Base-by-base conservation (phyloP, 768 basidiomycete genomes). In the Fomitopsis pulvina region DNA sequence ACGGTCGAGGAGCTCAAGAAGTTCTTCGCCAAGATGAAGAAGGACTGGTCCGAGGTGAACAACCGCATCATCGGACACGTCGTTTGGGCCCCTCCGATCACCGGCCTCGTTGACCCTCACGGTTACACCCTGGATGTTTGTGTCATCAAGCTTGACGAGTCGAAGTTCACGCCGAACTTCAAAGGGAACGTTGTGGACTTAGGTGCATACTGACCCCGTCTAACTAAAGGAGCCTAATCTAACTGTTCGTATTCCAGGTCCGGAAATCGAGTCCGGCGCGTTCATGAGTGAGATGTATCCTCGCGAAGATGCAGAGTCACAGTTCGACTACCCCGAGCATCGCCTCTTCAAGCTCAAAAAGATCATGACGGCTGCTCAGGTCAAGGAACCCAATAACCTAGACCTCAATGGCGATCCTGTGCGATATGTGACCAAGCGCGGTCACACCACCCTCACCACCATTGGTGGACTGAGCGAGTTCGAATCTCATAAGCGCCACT, bases 41-140 rank as follows among this genome's bases (percentile, higher is more conserved):
- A 59, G 48, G 65, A 68, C 52, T 50, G 70, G 53, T 22, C 52
- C 28, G 71, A 70, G 53, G 73, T 66, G 0, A 26, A 55, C 26
- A 71, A 73, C 54, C 45, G 73, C 5, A 70, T 71, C 50, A 68
- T 73, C n/a, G n/a, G n/a, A n/a, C n/a, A n/a, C n/a, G n/a, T n/a
- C n/a, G n/a, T n/a, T n/a, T n/a, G n/a, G n/a, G n/a, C n/a, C n/a
- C n/a, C n/a, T n/a, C n/a, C n/a, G n/a, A n/a, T n/a, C n/a, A n/a
- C n/a, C n/a, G n/a, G n/a, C n/a, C n/a, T n/a, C n/a, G n/a, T n/a
- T n/a, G n/a, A n/a, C n/a, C n/a, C n/a, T n/a, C n/a, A n/a, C n/a
- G n/a, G n/a, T n/a, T n/a, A n/a, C n/a, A n/a, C n/a, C n/a, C n/a
- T n/a, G n/a, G n/a, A n/a, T n/a, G n/a, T n/a, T n/a, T n/a, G n/a